phyloP scores from a whole-genome alignment of 1,139 yeast genomes.

The Nakaseomyces delphensis region DNA sequence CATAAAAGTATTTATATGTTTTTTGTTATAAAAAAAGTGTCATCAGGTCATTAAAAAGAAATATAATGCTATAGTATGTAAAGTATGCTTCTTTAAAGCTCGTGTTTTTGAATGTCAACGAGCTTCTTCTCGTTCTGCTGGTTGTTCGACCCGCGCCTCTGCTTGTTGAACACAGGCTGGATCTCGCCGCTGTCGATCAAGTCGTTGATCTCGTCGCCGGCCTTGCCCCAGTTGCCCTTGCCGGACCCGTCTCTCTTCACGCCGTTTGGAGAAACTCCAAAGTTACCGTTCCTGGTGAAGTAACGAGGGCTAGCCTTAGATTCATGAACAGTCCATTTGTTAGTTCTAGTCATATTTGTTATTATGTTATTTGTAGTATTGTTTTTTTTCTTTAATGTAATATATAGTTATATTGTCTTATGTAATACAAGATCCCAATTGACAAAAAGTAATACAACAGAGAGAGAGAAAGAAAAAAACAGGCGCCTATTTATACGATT shows the following conservation, averaged over 20 bases:
- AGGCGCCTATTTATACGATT: not conserved
- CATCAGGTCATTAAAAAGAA: slow-evolving; percentile 1
- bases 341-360: slow-evolving; percentile 62
- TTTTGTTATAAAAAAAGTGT: not conserved
- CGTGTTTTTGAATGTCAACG: slow-evolving; percentile 23
- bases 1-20: not conserved
- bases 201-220: slow-evolving; percentile 58
- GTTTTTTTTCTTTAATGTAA: not conserved
- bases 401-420: not conserved
- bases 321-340: slow-evolving; percentile 66
- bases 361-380: not conserved
- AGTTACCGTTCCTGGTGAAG: slow-evolving; percentile 67
- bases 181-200: slow-evolving; percentile 38
- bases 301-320: slow-evolving; percentile 52
- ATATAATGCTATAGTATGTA: not conserved
- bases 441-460: too few species aligned
- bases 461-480: not conserved
- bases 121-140: slow-evolving; percentile 34
- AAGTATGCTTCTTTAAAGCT: slow-evolving; percentile 5
- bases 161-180: slow-evolving; percentile 35
- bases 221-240: slow-evolving; percentile 63
- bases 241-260: slow-evolving; percentile 85
- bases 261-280: slow-evolving; percentile 60
- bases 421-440: too few species aligned
- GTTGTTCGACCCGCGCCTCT: slow-evolving; percentile 40